Percentiles rank a stretch among this genome's conserved stretches.
Evolutionary conservation across 768 basidiomycete species (phyloP).

Genomic region (Psilocybe subaeruginosa): DNA sequence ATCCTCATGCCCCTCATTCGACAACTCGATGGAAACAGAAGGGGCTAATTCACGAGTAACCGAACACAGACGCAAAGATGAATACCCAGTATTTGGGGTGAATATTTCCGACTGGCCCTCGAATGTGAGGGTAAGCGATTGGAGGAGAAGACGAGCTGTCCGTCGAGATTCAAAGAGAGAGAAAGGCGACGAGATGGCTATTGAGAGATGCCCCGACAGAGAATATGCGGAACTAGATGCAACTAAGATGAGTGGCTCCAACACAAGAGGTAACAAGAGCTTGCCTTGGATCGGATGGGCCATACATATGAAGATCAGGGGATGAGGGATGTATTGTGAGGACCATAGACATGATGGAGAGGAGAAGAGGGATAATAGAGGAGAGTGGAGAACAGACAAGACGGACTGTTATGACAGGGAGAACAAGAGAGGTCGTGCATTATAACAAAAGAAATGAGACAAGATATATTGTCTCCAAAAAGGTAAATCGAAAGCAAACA

Average conservation of each 20-base stretch:
- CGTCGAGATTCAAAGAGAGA: constrained; percentile 59
- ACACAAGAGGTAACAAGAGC: constrained; percentile 24
- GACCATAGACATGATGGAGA: constrained; percentile 61
- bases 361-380: constrained; percentile 1
- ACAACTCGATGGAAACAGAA: constrained; percentile 58
- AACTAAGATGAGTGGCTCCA: constrained; percentile 2
- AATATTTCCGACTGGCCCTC: constrained; percentile 86
- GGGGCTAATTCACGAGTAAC: constrained; percentile 65
- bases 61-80: constrained; percentile 67
- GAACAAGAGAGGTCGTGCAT: constrained; percentile 3
- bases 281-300: constrained; percentile 66
- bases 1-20: constrained; percentile 67
- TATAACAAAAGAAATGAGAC: constrained; percentile 23
- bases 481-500: constrained; percentile 8
- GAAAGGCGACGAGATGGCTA: constrained; percentile 61
- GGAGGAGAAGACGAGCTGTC: constrained; percentile 56
- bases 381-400: constrained; percentile 5
- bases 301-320: constrained; percentile 67
- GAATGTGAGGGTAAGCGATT: constrained; percentile 75
- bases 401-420: constrained; percentile 2
- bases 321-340: constrained; percentile 65
- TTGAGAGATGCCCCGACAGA: constrained; percentile 77
- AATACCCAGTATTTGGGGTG: constrained; percentile 67
- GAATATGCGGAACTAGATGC: constrained; percentile 80
- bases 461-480: constrained; percentile 19